A percentile compares a stretch with the other conserved stretches of the same genome.
Conservation (phyloP, 1,284 basidiomycete species). For the Coniophora puteana region DNA sequence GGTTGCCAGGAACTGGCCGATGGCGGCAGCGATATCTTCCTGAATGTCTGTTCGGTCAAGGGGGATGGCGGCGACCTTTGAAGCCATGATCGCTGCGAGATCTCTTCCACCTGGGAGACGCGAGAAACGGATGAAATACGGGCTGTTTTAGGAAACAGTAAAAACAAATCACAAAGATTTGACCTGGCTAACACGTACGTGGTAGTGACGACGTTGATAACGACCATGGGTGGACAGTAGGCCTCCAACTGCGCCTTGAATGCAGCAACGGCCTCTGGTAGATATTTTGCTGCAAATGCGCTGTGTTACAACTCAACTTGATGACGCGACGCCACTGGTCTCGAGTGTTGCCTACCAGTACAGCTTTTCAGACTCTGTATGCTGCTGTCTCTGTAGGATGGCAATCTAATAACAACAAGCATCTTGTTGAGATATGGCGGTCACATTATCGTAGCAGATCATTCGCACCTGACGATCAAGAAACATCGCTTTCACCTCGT, state of each 20-base stretch:
- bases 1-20: conserved; percentile 32
- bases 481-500: not conserved
- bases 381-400: conserved; percentile 13
- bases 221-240: conserved; percentile 19
- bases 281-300: conserved; percentile 32
- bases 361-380: conserved; percentile 13
- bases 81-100: conserved; percentile 29
- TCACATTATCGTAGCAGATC: not conserved
- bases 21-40: conserved; percentile 27
- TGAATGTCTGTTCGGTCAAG: conserved; percentile 3
- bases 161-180: not conserved
- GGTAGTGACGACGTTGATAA: conserved; percentile 29
- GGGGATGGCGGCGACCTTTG: conserved; percentile 24
- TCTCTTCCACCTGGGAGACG: conserved; percentile 23
- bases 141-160: conserved; percentile 15
- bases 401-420: conserved; percentile 12
- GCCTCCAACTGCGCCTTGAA: conserved; percentile 19
- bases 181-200: conserved; percentile 21
- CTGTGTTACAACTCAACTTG: conserved; percentile 12
- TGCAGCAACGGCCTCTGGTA: conserved; percentile 26
- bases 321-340: not conserved
- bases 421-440: not conserved
- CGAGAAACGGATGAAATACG: conserved; percentile 34
- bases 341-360: conserved; percentile 11
- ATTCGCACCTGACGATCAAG: conserved; percentile 2